These are phyloP conservation scores for Leucosporidium scottii DNA, from an alignment of 768 basidiomycete genomes.

Conservation along the genomic window DNA sequence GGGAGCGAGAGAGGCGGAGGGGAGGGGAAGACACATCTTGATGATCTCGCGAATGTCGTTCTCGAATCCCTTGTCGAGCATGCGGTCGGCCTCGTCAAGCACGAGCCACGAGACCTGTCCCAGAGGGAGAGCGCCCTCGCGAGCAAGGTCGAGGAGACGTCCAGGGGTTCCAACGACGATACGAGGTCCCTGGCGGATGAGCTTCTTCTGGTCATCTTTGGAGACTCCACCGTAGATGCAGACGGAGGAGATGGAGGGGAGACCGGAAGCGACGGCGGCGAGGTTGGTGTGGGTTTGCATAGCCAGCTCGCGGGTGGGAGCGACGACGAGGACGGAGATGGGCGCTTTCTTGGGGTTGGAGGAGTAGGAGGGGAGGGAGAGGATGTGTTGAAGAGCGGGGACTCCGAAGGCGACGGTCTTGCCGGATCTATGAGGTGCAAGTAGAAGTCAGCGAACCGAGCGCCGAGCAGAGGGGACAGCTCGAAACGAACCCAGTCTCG, in stretches of 20 bases:
- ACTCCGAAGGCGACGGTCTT: slow-evolving; percentile 96
- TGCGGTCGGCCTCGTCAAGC: slow-evolving; percentile 93
- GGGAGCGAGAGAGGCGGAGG: slow-evolving; percentile 14
- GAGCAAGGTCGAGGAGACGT: slow-evolving; percentile 80
- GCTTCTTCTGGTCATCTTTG: slow-evolving; percentile 68
- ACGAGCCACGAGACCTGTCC: slow-evolving; percentile 83
- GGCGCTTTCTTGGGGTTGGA: slow-evolving; percentile 39
- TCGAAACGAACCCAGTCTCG: slow-evolving; percentile 74
- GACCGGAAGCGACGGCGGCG: slow-evolving; percentile 60
- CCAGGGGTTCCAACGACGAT: slow-evolving; percentile 96
- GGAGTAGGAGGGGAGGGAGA: slow-evolving; percentile 37
- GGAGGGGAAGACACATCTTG: slow-evolving; percentile 53
- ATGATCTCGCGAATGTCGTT: slow-evolving; percentile 94
- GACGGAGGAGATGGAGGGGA: slow-evolving; percentile 64
- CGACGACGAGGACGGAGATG: slow-evolving; percentile 62
- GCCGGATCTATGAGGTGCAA: slow-evolving; percentile 46
- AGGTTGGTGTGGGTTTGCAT: slow-evolving; percentile 88
- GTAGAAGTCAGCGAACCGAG: slow-evolving; percentile 1
- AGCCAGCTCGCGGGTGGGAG: slow-evolving; percentile 93
- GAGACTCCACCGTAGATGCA: slow-evolving; percentile 94
- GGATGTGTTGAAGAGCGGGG: slow-evolving; percentile 63
- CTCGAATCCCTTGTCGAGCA: slow-evolving; percentile 97
- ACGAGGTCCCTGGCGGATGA: slow-evolving; percentile 47
- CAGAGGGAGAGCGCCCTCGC: slow-evolving; percentile 76
- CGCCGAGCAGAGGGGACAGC: not conserved